Evolutionary conservation across 2,329 filamentous ascomycete species (phyloP).

Genomic region (Monosporascus sp.): DNA sequence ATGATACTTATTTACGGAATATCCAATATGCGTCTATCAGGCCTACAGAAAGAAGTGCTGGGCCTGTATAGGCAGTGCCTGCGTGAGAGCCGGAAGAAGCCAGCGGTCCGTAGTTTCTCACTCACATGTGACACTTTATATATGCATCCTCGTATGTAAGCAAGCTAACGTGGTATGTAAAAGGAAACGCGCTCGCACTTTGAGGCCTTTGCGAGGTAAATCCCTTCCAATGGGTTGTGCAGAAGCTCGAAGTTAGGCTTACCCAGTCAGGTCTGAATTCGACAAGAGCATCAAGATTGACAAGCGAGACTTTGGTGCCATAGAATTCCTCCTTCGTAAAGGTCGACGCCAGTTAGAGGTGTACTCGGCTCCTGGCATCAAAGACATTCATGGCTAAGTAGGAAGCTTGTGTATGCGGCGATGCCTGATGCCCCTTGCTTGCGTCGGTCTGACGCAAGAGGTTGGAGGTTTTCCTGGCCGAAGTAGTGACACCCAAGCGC

Average conservation of each 20-base stretch:
- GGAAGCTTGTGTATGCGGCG: neutral
- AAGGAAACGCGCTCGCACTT: constrained; percentile 58
- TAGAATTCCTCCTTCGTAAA: constrained; percentile 80
- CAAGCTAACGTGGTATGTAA: constrained; percentile 3
- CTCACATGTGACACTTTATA: constrained; percentile 8
- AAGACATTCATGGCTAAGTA: constrained; percentile 49
- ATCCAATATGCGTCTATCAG: constrained; percentile 57
- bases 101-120: constrained; percentile 48
- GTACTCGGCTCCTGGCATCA: constrained; percentile 75
- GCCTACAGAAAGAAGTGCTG: constrained; percentile 85
- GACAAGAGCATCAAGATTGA: constrained; percentile 61
- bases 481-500: neutral
- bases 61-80: constrained; percentile 82
- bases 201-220: constrained; percentile 57
- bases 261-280: constrained; percentile 62
- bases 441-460: too few species aligned
- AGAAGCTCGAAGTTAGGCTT: too few species aligned
- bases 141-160: neutral
- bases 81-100: constrained; percentile 75
- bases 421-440: too few species aligned
- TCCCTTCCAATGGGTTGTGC: constrained; percentile 1
- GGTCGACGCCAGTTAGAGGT: constrained; percentile 76
- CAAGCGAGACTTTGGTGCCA: constrained; percentile 79
- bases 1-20: neutral
- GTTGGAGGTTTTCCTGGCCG: neutral